A percentile compares a stretch with the other conserved stretches of the same genome.
Evolutionary conservation across 129 eudicot genomes (phyloP).

Genomic region (Smallanthus sonchifolius): DNA sequence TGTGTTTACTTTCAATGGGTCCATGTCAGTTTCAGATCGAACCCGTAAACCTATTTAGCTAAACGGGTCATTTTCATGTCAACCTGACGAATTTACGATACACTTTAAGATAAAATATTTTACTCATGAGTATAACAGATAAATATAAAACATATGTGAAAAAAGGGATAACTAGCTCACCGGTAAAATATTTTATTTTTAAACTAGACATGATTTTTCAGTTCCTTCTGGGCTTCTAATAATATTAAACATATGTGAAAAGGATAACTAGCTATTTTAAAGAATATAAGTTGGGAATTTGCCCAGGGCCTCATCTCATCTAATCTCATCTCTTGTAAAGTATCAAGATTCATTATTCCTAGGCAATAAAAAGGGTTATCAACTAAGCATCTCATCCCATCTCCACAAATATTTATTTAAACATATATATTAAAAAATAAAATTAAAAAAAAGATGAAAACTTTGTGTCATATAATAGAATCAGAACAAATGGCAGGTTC

Average conservation of each 20-base stretch:
- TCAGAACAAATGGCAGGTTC: conserved; percentile 29
- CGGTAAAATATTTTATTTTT: no score
- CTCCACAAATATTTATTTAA: conserved; percentile 22
- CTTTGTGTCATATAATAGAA: conserved; percentile 34
- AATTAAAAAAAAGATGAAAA: conserved; percentile 9
- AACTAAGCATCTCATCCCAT: conserved; percentile 38
- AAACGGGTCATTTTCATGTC: no score
- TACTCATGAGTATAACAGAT: no score
- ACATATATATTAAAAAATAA: not conserved
- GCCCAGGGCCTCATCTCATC: conserved; percentile 25
- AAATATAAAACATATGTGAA: no score
- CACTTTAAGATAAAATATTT: no score
- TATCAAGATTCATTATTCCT: conserved; percentile 45
- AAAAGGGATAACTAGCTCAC: no score
- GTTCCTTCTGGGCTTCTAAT: no score
- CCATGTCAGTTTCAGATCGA: no score
- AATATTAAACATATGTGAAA: not conserved
- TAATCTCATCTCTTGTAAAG: conserved; percentile 34
- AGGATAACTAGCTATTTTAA: not conserved
- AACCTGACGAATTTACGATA: no score
- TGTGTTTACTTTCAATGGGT: no score
- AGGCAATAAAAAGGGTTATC: conserved; percentile 30
- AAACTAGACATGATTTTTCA: no score
- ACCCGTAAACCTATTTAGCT: no score
- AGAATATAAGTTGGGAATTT: not conserved